Evolutionary conservation across 1,139 yeast species (phyloP), one percentile per base, ranked within the genome.

Genomic region (Wickerhamomyces sp.): DNA sequence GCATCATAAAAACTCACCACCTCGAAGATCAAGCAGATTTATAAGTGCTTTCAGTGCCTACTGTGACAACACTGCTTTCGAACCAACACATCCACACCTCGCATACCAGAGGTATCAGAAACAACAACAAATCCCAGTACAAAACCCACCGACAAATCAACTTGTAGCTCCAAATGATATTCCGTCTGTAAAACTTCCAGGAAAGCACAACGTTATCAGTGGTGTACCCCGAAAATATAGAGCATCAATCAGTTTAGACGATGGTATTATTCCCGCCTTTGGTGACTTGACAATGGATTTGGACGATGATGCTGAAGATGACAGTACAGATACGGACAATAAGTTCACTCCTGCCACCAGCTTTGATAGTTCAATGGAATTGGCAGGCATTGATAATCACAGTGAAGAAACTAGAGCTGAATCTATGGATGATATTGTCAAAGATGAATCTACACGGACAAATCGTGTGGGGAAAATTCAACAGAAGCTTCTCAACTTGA

Each of bases 231-330:
- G n/a, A n/a, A n/a, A n/a, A n/a, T n/a, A n/a, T 16, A 35, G 40
- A 17, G 32, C 35, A 4, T 32, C 45, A 7, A 33, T 45, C 3
- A 28, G 42, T 2, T 39, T 47, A 44, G 45, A 37, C 18, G 46
- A 47, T 33, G 52, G 42, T 12, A 16, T 46, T n/a, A 39, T 48
- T 3, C 52, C 51, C 1, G 52, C 52, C 0, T 46, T 47, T 28
- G 44, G 42, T 16, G 46, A 41, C 14, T 31, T 46, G 37, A 45
- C 41, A 18, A 45, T 50, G 35, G 52, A 47, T 21, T 12, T 50
- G 6, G 49, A 35, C 7, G 41, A 38, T 9, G 35, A 33, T 9
- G 30, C 28, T 7, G n/a, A 20, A 4, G 33, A 19, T 4, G 30
- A 27, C 11, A 41, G 30, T 12, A 28, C 13, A 13, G 28, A 24